A percentile compares a stretch with the other conserved stretches of the same genome.
phyloP scores from a whole-genome alignment of 371 early-diverging fungal species.

The Dinochytrium kinnereticum region DNA sequence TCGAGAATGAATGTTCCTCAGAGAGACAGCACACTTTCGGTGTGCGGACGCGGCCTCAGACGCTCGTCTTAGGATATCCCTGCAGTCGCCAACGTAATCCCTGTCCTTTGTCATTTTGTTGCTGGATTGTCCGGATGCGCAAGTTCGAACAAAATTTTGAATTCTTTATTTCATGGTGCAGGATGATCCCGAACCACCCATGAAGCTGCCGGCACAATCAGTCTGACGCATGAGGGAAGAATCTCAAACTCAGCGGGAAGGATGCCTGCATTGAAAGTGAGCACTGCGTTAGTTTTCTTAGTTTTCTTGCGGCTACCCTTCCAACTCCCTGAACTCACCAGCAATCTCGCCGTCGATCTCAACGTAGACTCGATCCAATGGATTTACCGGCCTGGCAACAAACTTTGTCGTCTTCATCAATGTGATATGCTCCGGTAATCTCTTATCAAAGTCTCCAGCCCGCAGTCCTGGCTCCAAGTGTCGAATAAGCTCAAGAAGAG shows the following conservation, averaged over 20 bases:
- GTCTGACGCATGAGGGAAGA: not conserved
- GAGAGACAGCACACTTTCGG: not conserved
- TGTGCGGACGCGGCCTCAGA: not conserved
- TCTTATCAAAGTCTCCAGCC: not conserved
- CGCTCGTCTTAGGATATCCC: not conserved
- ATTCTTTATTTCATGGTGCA: too few species aligned
- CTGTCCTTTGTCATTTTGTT: not conserved
- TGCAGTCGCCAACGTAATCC: not conserved
- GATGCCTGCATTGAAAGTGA: not conserved
- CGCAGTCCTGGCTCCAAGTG: not conserved
- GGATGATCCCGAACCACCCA: conserved; percentile 5
- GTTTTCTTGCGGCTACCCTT: too few species aligned
- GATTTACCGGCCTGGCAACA: not conserved
- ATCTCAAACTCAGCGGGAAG: conserved; percentile 5
- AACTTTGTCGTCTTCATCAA: not conserved
- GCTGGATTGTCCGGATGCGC: too few species aligned
- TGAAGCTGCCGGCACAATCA: not conserved
- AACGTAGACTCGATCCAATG: not conserved
- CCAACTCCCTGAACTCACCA: not conserved
- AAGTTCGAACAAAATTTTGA: not conserved
- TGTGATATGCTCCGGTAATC: not conserved
- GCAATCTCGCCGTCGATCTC: not conserved
- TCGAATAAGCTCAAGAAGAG: not conserved
- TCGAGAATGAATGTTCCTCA: not conserved
- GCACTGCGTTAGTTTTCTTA: too few species aligned